phyloP scores from a whole-genome alignment of 768 basidiomycete genomes.

The Lactifluus echinatus region DNA sequence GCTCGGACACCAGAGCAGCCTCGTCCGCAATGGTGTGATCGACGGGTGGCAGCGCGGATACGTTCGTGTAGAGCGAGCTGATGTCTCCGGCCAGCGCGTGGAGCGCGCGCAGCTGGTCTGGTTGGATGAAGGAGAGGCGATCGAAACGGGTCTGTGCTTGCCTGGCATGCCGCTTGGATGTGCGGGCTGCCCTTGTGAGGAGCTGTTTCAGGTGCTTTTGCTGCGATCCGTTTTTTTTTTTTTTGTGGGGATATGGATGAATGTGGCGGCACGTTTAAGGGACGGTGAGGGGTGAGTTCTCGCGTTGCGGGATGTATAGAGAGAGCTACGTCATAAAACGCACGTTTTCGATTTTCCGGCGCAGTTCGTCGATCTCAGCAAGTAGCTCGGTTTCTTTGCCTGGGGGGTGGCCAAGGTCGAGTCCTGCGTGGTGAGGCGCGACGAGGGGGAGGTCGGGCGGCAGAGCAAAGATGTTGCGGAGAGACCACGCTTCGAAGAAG shows the following conservation, averaged over 20 bases:
- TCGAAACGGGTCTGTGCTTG: conserved; percentile 39
- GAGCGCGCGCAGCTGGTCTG: conserved; percentile 35
- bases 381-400: conserved; percentile 46
- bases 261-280: too few species aligned
- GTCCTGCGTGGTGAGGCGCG: conserved; percentile 63
- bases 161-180: conserved; percentile 31
- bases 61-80: conserved; percentile 36
- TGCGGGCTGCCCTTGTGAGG: not conserved
- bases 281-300: too few species aligned
- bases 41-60: conserved; percentile 39
- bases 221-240: too few species aligned
- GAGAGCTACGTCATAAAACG: conserved; percentile 26
- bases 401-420: conserved; percentile 55
- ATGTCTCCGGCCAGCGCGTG: conserved; percentile 34
- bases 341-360: conserved; percentile 62
- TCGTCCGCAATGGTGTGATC: conserved; percentile 18
- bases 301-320: not conserved
- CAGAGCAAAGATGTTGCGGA: conserved; percentile 81
- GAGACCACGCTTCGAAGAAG: conserved; percentile 83
- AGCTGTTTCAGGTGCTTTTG: conserved; percentile 28
- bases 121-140: conserved; percentile 37
- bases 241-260: too few species aligned
- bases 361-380: conserved; percentile 58
- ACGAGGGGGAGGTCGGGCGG: conserved; percentile 61
- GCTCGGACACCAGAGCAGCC: conserved; percentile 36